Conservation (phyloP, 2,329 filamentous ascomycete genomes). For the Epichloe coenophiala region DNA sequence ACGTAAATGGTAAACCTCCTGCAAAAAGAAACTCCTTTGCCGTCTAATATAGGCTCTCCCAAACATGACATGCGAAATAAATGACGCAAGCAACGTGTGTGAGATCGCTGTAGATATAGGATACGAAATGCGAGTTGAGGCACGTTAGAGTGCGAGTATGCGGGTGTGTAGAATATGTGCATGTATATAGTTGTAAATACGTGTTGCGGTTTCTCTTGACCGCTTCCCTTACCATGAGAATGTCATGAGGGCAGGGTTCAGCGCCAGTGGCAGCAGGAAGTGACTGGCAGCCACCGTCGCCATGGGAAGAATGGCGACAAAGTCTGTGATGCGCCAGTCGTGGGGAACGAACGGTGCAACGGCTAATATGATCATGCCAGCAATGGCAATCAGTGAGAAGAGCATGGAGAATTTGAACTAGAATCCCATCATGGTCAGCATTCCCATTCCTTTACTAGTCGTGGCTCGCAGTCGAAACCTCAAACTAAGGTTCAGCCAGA, state of each 20-base stretch:
- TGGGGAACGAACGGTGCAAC: slow-evolving; percentile 50
- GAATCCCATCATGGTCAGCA: slow-evolving; percentile 9
- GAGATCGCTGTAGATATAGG: neutral
- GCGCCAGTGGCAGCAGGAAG: slow-evolving; percentile 55
- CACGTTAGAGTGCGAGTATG: neutral
- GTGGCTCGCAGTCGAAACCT: neutral
- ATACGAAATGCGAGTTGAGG: neutral
- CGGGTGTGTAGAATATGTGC: neutral
- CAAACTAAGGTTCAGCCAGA: slow-evolving; percentile 8
- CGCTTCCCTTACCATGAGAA: slow-evolving; percentile 50
- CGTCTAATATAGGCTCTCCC: slow-evolving; percentile 1
- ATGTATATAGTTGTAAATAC: neutral
- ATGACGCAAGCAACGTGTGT: neutral
- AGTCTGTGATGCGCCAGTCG: slow-evolving; percentile 54
- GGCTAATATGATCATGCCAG: slow-evolving; percentile 51
- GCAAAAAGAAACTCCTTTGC: neutral
- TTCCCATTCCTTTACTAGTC: neutral
- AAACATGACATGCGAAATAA: neutral
- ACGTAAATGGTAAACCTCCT: neutral
- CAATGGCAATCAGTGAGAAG: slow-evolving; percentile 44
- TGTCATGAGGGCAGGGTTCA: slow-evolving; percentile 70
- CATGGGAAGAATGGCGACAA: slow-evolving; percentile 67
- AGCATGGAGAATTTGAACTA: slow-evolving; percentile 61
- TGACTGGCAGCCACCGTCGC: slow-evolving; percentile 56
- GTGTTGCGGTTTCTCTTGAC: neutral